Evolutionary conservation across 2,329 filamentous ascomycete species (phyloP).

Genomic region (Fusarium clavum): DNA sequence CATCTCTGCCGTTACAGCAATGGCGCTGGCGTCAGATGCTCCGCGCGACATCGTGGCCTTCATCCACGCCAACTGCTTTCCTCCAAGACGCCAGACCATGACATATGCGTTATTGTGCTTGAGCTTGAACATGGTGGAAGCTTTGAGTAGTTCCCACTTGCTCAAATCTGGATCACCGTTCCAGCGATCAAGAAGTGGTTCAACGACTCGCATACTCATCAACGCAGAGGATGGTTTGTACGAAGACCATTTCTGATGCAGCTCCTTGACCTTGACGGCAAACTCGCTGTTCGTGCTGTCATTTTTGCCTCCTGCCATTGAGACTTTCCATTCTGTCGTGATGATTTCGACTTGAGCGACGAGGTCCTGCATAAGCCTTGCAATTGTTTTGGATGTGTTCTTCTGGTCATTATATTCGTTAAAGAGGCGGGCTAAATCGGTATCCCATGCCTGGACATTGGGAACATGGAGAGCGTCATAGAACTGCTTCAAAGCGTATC

Average conservation of each 20-base stretch:
- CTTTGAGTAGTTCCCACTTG: constrained; percentile 63
- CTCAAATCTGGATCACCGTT: constrained; percentile 46
- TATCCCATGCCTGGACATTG: constrained; percentile 50
- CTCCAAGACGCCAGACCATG: constrained; percentile 62
- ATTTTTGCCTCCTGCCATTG: background rate
- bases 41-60: constrained; percentile 53
- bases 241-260: constrained; percentile 57
- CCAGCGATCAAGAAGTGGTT: constrained; percentile 46
- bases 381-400: constrained; percentile 45
- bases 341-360: constrained; percentile 49
- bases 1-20: constrained; percentile 52
- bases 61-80: constrained; percentile 60
- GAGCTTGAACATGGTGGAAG: constrained; percentile 60
- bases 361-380: constrained; percentile 51
- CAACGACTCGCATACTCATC: constrained; percentile 43
- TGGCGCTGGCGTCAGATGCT: constrained; percentile 28
- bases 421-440: constrained; percentile 51
- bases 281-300: constrained; percentile 49
- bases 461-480: constrained; percentile 33
- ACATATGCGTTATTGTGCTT: constrained; percentile 43
- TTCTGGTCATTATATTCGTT: constrained; percentile 51
- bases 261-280: constrained; percentile 47
- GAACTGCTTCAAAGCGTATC: constrained; percentile 52
- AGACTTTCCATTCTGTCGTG: constrained; percentile 51
- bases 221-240: constrained; percentile 53